Percentiles rank a stretch among this genome's conserved stretches.
These are phyloP conservation scores for Diacronema lutheri DNA, from an alignment of 78 protist species.

Conservation along the genomic window DNA sequence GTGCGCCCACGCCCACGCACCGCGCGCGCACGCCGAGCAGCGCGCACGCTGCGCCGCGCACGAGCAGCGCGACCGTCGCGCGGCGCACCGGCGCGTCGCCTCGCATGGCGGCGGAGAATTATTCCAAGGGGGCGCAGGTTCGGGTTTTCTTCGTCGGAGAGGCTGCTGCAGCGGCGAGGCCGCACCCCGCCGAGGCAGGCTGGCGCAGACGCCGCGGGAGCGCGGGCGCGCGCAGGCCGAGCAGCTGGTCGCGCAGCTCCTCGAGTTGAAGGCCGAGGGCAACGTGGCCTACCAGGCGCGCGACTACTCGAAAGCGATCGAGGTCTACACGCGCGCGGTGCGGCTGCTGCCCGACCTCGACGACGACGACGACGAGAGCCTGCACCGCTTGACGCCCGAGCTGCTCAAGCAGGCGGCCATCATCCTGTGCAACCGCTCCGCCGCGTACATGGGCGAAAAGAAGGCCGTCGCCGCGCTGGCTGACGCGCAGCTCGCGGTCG, in stretches of 20 bases:
- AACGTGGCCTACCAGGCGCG: background rate
- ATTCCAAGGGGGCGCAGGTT: no score
- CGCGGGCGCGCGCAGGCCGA: no score
- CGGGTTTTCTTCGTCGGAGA: no score
- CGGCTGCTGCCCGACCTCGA: background rate
- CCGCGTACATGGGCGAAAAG: background rate
- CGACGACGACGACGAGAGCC: background rate
- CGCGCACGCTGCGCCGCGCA: no score
- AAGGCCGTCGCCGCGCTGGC: background rate
- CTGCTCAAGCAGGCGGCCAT: background rate
- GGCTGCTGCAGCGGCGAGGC: no score
- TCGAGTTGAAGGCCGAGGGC: background rate
- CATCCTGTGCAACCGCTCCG: background rate
- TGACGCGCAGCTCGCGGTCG: background rate
- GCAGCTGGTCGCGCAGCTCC: background rate
- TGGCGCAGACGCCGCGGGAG: no score
- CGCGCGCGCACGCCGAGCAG: no score
- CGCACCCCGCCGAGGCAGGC: no score
- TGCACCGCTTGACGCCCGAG: background rate
- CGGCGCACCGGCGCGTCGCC: no score
- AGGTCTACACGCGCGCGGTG: background rate
- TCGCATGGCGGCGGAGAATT: no score
- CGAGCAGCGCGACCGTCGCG: no score
- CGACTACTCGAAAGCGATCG: background rate
- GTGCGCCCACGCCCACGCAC: no score